Evolutionary conservation across 75 land plant genomes (phyloP).

Genomic region (Cunninghamia lanceolata): DNA sequence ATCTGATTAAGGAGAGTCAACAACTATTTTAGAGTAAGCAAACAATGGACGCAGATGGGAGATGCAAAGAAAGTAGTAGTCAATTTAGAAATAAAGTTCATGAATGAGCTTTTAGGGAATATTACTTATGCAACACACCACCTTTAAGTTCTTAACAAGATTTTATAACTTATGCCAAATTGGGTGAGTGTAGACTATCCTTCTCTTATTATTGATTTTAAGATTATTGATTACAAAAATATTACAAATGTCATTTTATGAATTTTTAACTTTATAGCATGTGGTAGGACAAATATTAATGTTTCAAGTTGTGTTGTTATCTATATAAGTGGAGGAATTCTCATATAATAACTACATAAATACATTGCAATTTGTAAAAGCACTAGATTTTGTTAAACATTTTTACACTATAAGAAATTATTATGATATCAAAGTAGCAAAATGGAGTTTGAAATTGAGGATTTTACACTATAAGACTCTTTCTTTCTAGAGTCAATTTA

Average conservation of each 20-base stretch:
- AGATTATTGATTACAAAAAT: not conserved
- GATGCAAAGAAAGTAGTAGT: slow-evolving; percentile 43
- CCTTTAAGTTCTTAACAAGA: slow-evolving; percentile 70
- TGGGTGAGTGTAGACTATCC: slow-evolving; percentile 21
- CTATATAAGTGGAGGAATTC: not conserved
- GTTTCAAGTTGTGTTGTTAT: not conserved
- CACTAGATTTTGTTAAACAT: not conserved
- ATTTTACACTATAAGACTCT: too few relatives aligned
- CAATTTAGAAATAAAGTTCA: slow-evolving; percentile 65
- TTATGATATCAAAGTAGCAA: not conserved
- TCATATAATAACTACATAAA: not conserved
- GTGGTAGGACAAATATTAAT: not conserved
- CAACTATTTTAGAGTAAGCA: not conserved
- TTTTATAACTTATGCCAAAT: slow-evolving; percentile 66
- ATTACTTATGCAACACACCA: slow-evolving; percentile 81
- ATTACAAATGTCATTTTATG: not conserved
- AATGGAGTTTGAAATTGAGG: not conserved
- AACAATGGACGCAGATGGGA: slow-evolving; percentile 1
- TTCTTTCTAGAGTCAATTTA: not conserved
- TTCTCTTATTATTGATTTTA: not conserved
- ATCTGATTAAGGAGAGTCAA: not conserved
- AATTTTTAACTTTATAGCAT: not conserved
- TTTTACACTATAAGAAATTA: not conserved
- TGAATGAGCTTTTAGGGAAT: slow-evolving; percentile 63
- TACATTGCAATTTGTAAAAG: not conserved